A percentile compares a stretch with the other conserved stretches of the same genome.
These are phyloP conservation scores for Pseudozyma tsukubaensis DNA, from an alignment of 1,284 basidiomycete genomes.

Conservation along the genomic window DNA sequence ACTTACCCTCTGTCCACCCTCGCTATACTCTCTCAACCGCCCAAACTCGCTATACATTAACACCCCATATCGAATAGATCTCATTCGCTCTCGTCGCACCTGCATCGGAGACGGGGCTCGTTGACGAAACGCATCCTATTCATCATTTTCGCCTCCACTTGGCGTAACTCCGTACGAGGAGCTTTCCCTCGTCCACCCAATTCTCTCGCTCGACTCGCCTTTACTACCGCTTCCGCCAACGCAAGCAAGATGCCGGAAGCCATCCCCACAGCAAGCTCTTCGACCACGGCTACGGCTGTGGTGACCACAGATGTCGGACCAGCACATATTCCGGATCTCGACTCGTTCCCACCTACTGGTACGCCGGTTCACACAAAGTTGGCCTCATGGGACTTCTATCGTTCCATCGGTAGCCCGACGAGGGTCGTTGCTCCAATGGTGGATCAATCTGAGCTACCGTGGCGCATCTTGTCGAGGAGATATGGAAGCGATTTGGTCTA, in stretches of 20 bases:
- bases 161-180: constrained; percentile 12
- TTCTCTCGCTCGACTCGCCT: background rate
- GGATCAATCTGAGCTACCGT: constrained; percentile 89
- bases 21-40: background rate
- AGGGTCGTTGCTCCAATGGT: constrained; percentile 97
- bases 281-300: background rate
- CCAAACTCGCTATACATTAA: background rate
- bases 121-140: background rate
- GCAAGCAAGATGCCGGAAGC: constrained; percentile 37
- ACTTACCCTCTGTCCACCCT: background rate
- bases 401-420: constrained; percentile 82
- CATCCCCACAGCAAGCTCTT: background rate
- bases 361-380: constrained; percentile 73
- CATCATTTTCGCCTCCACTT: constrained; percentile 21
- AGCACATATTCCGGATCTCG: constrained; percentile 36
- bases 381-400: constrained; percentile 85
- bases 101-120: background rate
- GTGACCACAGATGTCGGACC: constrained; percentile 29
- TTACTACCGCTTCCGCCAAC: background rate
- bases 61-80: background rate
- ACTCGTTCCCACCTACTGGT: constrained; percentile 62
- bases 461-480: constrained; percentile 86
- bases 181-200: constrained; percentile 1
- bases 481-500: constrained; percentile 87
- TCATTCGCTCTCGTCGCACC: background rate